These are phyloP conservation scores for Hygrocybe punicea DNA, from an alignment of 768 basidiomycete species.

Conservation along the genomic window DNA sequence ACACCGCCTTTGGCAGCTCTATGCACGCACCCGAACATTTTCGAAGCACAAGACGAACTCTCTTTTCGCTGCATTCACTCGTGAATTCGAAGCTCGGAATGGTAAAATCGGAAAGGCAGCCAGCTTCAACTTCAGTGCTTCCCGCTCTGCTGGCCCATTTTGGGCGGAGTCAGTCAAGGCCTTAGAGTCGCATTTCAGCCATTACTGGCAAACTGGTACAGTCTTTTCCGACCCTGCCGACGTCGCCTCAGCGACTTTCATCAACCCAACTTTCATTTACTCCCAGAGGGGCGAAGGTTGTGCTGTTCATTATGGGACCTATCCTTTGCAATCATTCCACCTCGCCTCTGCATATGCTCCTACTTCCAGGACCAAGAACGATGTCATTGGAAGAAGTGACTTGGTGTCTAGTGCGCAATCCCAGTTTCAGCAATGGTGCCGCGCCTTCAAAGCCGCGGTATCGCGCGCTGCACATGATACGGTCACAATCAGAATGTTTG, in stretches of 20 bases:
- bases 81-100: no score
- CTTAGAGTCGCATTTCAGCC: neutral
- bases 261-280: conserved; percentile 38
- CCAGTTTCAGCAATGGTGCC: conserved; percentile 32
- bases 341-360: conserved; percentile 23
- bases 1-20: conserved; percentile 40
- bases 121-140: conserved; percentile 2
- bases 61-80: no score
- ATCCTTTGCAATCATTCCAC: conserved; percentile 34
- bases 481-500: conserved; percentile 25
- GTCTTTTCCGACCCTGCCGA: conserved; percentile 15
- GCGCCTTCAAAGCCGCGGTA: conserved; percentile 18
- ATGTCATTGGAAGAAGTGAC: conserved; percentile 3
- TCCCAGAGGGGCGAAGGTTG: conserved; percentile 30
- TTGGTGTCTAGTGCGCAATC: conserved; percentile 20
- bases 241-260: conserved; percentile 19
- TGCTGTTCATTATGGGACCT: conserved; percentile 32
- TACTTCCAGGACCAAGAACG: conserved; percentile 4
- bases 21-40: conserved; percentile 6
- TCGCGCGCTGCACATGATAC: conserved; percentile 1
- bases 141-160: neutral
- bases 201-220: conserved; percentile 35
- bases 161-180: neutral
- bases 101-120: no score
- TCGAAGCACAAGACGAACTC: neutral